Percentiles rank a stretch among this genome's conserved stretches.
These are phyloP conservation scores for Glycine soja DNA, from an alignment of 306 rosid genomes.

Conservation along the genomic window DNA sequence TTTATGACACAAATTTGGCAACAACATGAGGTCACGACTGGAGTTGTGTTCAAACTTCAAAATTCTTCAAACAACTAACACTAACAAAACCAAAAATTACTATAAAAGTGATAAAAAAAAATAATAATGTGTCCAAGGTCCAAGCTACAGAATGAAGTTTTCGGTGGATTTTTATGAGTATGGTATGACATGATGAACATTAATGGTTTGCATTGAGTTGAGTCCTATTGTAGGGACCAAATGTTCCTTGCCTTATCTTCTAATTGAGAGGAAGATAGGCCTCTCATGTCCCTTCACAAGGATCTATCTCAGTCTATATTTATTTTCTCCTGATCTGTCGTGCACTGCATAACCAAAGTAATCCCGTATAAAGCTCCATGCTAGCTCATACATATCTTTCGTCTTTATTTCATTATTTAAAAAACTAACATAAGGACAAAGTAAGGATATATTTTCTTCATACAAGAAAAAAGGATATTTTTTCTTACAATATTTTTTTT, in stretches of 20 bases:
- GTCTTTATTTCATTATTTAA: background rate
- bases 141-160: background rate
- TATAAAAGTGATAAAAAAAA: background rate
- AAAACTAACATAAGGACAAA: background rate
- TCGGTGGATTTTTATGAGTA: constrained; percentile 2
- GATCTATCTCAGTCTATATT: constrained; percentile 12
- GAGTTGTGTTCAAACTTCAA: background rate
- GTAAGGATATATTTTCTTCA: background rate
- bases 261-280: constrained; percentile 18
- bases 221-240: constrained; percentile 34
- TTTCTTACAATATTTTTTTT: no score
- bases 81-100: background rate
- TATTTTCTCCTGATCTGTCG: constrained; percentile 25
- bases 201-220: constrained; percentile 1
- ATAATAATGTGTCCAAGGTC: background rate
- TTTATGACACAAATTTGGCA: constrained; percentile 1
- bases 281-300: background rate
- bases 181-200: constrained; percentile 27
- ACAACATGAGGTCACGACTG: background rate
- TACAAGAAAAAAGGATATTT: no score
- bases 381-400: constrained; percentile 42
- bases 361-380: background rate
- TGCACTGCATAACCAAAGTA: constrained; percentile 32
- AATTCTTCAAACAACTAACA: background rate
- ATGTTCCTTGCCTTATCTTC: constrained; percentile 32